A percentile compares a stretch with the other conserved stretches of the same genome.
phyloP scores from a whole-genome alignment of 441 rosid genomes.

The Sinapis alba region DNA sequence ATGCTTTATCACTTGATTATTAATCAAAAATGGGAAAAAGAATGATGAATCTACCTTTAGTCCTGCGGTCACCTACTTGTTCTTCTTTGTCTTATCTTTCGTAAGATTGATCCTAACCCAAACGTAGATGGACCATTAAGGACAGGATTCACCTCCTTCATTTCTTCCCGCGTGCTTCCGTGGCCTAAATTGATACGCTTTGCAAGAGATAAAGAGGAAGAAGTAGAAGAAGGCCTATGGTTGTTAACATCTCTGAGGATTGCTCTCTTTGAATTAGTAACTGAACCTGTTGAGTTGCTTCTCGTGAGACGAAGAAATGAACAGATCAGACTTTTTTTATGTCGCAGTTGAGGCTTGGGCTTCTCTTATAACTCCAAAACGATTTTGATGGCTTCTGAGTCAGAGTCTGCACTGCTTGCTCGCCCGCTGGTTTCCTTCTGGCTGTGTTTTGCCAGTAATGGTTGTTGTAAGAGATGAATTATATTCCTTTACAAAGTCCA shows the following conservation, averaged over 20 bases:
- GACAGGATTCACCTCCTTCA: conserved; percentile 52
- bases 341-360: too few relatives aligned
- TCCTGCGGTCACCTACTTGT: conserved; percentile 23
- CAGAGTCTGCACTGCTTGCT: conserved; percentile 39
- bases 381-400: conserved; percentile 51
- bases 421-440: conserved; percentile 28
- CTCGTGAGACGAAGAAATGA: conserved; percentile 60
- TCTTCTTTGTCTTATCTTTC: conserved; percentile 20
- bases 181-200: conserved; percentile 44
- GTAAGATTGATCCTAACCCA: conserved; percentile 34
- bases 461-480: conserved; percentile 28
- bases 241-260: conserved; percentile 40
- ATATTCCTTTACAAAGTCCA: too few relatives aligned
- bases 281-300: conserved; percentile 74
- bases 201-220: conserved; percentile 29
- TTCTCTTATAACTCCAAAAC: too few relatives aligned
- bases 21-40: neutral
- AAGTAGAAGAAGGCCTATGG: conserved; percentile 32
- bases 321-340: conserved; percentile 53
- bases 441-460: conserved; percentile 28
- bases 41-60: neutral
- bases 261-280: conserved; percentile 39
- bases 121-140: conserved; percentile 27
- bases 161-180: conserved; percentile 50
- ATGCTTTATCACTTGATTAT: neutral